A percentile compares a stretch with the other conserved stretches of the same genome.
These are phyloP conservation scores for Quercus tomentella DNA, from an alignment of 331 rosid species.

Conservation along the genomic window DNA sequence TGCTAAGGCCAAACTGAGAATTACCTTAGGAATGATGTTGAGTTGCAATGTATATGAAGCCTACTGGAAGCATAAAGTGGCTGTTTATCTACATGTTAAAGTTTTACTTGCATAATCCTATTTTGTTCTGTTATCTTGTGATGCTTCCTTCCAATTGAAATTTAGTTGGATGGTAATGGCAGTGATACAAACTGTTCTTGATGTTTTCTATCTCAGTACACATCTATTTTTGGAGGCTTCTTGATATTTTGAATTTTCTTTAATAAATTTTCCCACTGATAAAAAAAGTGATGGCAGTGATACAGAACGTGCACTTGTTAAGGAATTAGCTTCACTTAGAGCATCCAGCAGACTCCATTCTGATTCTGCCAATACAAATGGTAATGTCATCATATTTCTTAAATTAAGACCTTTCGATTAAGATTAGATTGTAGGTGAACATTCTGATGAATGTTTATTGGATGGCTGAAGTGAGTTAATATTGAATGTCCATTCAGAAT, in stretches of 20 bases:
- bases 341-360: slow-evolving; percentile 37
- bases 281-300: slow-evolving; percentile 29
- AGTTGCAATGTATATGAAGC: background rate
- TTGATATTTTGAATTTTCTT: no score
- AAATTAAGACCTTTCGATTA: background rate
- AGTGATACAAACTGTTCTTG: slow-evolving; percentile 27
- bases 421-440: background rate
- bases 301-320: slow-evolving; percentile 56
- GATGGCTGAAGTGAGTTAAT: background rate
- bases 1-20: background rate
- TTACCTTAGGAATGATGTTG: background rate
- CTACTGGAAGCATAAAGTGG: background rate
- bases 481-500: background rate
- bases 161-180: slow-evolving; percentile 20
- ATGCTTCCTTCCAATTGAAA: slow-evolving; percentile 11
- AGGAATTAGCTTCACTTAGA: slow-evolving; percentile 63
- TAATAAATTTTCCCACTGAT: no score
- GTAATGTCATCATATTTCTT: slow-evolving; percentile 26
- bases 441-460: slow-evolving; percentile 2
- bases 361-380: slow-evolving; percentile 27
- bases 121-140: slow-evolving; percentile 13
- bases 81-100: background rate
- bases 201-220: no score
- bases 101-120: background rate
- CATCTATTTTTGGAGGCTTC: no score